phyloP scores from a whole-genome alignment of 495 filamentous ascomycete species.

The Penicillium tannophilum region DNA sequence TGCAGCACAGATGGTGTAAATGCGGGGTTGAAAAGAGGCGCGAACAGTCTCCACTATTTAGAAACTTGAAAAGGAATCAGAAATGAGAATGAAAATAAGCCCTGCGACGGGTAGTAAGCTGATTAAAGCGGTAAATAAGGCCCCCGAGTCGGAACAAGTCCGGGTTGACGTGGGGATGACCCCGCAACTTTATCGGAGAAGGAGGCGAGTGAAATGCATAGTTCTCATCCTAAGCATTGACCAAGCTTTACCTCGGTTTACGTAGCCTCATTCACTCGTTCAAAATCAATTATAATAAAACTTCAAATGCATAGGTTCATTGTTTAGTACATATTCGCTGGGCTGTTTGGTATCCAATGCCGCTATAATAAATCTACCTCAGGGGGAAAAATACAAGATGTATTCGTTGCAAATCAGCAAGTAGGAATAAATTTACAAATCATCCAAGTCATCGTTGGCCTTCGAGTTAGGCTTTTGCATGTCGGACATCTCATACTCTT shows the following conservation, averaged over 20 bases:
- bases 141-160: slow-evolving; percentile 18
- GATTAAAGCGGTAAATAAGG: neutral
- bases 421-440: slow-evolving; percentile 35
- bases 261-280: neutral
- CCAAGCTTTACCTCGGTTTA: neutral
- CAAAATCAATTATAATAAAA: neutral
- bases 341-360: slow-evolving; percentile 1
- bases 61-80: neutral
- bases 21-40: neutral
- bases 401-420: slow-evolving; percentile 5
- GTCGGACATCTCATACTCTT: slow-evolving; percentile 52
- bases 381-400: slow-evolving; percentile 9
- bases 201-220: neutral
- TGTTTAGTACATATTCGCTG: slow-evolving; percentile 4
- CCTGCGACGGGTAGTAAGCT: neutral
- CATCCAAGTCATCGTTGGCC: slow-evolving; percentile 41
- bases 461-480: slow-evolving; percentile 37
- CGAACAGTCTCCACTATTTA: neutral
- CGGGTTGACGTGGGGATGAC: slow-evolving; percentile 5
- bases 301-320: slow-evolving; percentile 3
- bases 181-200: slow-evolving; percentile 12
- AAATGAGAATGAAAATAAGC: neutral
- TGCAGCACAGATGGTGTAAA: neutral
- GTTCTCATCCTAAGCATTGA: neutral
- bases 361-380: slow-evolving; percentile 19